Percentiles rank a stretch among this genome's conserved stretches.
phyloP scores from a whole-genome alignment of 345 rosid species.

The Ricinus communis region DNA sequence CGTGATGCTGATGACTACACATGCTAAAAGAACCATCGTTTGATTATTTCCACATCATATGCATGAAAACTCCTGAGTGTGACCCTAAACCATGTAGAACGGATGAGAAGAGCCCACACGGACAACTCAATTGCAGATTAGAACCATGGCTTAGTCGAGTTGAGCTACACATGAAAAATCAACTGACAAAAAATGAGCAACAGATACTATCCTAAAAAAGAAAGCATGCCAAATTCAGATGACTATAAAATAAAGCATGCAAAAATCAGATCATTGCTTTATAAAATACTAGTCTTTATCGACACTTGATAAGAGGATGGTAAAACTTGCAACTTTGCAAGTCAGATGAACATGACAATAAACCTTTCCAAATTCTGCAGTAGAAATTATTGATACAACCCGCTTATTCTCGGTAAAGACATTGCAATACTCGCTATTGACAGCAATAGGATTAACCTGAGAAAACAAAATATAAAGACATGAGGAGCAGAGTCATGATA shows the following conservation, averaged over 20 bases:
- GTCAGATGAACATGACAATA: slow-evolving; percentile 10
- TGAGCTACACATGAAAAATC: background rate
- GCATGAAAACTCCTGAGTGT: background rate
- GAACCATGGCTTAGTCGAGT: background rate
- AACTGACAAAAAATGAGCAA: background rate
- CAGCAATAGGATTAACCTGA: slow-evolving; percentile 95
- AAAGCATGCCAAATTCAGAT: background rate
- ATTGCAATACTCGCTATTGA: slow-evolving; percentile 90
- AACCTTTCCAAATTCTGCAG: slow-evolving; percentile 85
- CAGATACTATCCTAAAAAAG: background rate
- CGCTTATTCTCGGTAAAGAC: slow-evolving; percentile 93
- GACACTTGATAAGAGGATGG: background rate
- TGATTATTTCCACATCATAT: background rate
- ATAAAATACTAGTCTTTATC: background rate
- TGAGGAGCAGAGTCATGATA: slow-evolving; percentile 1
- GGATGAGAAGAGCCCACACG: background rate
- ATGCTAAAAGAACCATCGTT: background rate
- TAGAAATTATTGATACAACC: slow-evolving; percentile 62
- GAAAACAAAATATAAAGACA: slow-evolving; percentile 11
- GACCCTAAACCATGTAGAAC: background rate
- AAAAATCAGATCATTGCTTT: background rate
- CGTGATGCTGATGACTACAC: background rate
- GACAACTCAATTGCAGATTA: background rate
- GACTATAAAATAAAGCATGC: background rate
- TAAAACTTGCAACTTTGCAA: background rate